Evolutionary conservation across 345 rosid genomes (phyloP).

Genomic region (Populus euphratica): DNA sequence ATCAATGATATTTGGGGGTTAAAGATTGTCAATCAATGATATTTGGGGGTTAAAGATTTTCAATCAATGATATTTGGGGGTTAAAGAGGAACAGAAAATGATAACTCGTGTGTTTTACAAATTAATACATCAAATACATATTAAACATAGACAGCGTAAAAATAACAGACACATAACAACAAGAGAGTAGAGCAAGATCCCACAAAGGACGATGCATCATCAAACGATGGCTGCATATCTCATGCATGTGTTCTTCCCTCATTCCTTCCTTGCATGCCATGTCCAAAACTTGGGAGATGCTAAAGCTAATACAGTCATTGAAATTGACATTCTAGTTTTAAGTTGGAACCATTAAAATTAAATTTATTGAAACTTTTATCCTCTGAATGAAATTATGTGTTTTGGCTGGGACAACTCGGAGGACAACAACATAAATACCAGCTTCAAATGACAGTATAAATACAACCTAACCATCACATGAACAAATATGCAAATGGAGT

Average conservation of each 20-base stretch:
- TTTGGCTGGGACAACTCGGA: not conserved
- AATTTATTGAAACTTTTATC: not conserved
- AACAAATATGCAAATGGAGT: not conserved
- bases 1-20: not conserved
- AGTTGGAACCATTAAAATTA: not conserved
- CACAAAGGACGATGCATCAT: not conserved
- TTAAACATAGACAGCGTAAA: not conserved
- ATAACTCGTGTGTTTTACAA: not conserved
- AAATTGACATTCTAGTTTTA: not conserved
- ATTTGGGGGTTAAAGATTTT: not conserved
- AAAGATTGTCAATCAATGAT: too few species aligned
- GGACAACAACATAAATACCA: not conserved
- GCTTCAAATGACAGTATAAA: not conserved
- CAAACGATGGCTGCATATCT: not conserved
- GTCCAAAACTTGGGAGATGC: not conserved
- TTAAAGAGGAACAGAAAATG: not conserved
- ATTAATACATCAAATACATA: not conserved
- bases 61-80: not conserved
- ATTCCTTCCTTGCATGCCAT: not conserved
- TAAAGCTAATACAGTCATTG: not conserved
- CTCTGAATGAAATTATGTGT: not conserved
- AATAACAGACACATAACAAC: not conserved
- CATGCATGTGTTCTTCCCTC: not conserved
- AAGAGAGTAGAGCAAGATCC: not conserved
- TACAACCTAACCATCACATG: not conserved